Percentiles rank a stretch among this genome's conserved stretches.
Conservation (phyloP, 2,329 filamentous ascomycete species). For the Pestalotiopsis sp. region DNA sequence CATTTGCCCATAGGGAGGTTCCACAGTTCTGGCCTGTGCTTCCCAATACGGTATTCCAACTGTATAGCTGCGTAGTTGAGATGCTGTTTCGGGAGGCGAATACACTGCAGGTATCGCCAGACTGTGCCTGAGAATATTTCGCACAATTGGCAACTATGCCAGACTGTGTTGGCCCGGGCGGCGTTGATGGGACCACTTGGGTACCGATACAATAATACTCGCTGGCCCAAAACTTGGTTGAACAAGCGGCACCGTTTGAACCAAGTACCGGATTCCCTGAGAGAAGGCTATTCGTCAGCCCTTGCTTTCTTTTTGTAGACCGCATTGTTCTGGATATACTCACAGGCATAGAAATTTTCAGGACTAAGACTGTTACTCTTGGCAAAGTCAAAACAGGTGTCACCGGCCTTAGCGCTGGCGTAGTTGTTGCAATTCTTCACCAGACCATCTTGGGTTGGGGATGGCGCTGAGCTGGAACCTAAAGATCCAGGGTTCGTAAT, state of each 20-base stretch:
- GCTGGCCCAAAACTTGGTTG: constrained; percentile 15
- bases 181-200: constrained; percentile 3
- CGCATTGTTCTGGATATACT: not conserved
- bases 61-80: constrained; percentile 9
- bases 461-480: constrained; percentile 12
- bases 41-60: constrained; percentile 23
- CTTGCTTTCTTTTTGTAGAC: not conserved
- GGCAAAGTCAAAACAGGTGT: constrained; percentile 8
- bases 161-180: constrained; percentile 29
- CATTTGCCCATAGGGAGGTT: constrained; percentile 23
- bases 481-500: not conserved
- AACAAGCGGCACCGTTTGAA: constrained; percentile 10
- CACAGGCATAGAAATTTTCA: constrained; percentile 5
- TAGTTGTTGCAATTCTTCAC: constrained; percentile 12
- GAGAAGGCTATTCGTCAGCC: not conserved
- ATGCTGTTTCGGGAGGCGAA: constrained; percentile 11
- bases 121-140: constrained; percentile 26
- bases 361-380: not conserved
- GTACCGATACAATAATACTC: constrained; percentile 16
- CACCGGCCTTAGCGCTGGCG: not conserved
- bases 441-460: constrained; percentile 16
- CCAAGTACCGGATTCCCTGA: constrained; percentile 16
- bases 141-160: constrained; percentile 29
- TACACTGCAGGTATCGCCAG: constrained; percentile 25
- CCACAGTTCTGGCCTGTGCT: constrained; percentile 26